These are phyloP conservation scores for Trichosporon asahii DNA, from an alignment of 1,284 basidiomycete genomes.

Conservation along the genomic window DNA sequence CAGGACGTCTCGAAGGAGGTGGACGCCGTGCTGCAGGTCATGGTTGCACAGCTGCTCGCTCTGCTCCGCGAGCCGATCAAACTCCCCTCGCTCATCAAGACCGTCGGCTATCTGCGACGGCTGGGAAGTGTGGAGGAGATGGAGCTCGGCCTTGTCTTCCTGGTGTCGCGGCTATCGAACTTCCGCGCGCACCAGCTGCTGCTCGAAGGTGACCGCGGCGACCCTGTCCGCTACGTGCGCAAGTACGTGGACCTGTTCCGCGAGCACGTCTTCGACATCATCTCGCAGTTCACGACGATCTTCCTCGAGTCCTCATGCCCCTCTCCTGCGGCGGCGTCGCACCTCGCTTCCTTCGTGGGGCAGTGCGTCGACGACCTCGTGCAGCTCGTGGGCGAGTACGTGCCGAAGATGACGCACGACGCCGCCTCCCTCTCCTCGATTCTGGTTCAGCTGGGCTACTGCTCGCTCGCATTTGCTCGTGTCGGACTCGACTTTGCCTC, in stretches of 20 bases:
- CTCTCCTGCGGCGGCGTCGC: constrained; percentile 42
- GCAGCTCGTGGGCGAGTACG: constrained; percentile 46
- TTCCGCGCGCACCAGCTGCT: constrained; percentile 54
- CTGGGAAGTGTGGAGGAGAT: constrained; percentile 65
- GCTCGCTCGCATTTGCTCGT: constrained; percentile 83
- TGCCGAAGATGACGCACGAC: constrained; percentile 57
- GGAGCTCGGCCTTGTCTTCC: constrained; percentile 65
- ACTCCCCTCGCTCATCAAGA: constrained; percentile 82
- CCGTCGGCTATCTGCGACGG: constrained; percentile 75
- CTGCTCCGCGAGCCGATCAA: constrained; percentile 80
- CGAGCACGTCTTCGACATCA: constrained; percentile 85
- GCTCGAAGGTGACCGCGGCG: constrained; percentile 56
- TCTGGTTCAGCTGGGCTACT: constrained; percentile 87
- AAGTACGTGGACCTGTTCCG: constrained; percentile 87
- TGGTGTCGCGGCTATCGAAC: constrained; percentile 61
- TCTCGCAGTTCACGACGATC: constrained; percentile 83
- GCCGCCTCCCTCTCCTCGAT: constrained; percentile 72
- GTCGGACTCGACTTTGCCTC: constrained; percentile 80
- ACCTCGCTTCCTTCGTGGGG: constrained; percentile 60
- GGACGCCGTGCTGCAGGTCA: constrained; percentile 59
- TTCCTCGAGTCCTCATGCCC: constrained; percentile 63
- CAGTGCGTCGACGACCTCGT: constrained; percentile 60
- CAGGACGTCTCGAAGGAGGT: constrained; percentile 67
- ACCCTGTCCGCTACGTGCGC: constrained; percentile 72
- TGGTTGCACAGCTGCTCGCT: constrained; percentile 64